Conservation (phyloP, 2,329 filamentous ascomycete species). For the Triangularia verruculosa region DNA sequence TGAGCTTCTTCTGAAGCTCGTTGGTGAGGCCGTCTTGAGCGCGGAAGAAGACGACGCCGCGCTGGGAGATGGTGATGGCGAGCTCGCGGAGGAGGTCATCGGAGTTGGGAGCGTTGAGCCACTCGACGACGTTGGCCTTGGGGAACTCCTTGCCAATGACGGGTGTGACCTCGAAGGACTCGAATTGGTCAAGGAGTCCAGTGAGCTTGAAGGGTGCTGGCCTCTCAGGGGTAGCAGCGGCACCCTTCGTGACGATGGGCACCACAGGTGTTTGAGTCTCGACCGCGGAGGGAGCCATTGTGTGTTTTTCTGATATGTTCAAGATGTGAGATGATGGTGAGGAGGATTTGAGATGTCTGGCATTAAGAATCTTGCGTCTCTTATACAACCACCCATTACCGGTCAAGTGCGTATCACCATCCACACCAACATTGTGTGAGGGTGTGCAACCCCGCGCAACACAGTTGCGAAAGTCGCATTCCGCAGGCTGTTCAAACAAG, state of each 20-base stretch:
- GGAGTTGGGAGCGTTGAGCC: slow-evolving; percentile 57
- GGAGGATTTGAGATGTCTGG: background rate
- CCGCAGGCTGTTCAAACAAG: background rate
- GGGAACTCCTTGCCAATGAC: slow-evolving; percentile 61
- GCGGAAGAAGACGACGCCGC: slow-evolving; percentile 64
- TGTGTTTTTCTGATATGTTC: background rate
- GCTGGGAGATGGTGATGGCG: slow-evolving; percentile 62
- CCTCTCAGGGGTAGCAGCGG: background rate
- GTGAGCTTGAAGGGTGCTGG: slow-evolving; percentile 46
- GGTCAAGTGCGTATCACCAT: background rate
- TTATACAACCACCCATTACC: background rate
- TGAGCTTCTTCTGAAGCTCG: slow-evolving; percentile 58
- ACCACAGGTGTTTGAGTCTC: slow-evolving; percentile 14
- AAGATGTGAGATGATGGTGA: background rate
- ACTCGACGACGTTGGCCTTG: slow-evolving; percentile 57
- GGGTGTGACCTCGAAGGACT: slow-evolving; percentile 59
- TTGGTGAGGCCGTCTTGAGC: slow-evolving; percentile 56
- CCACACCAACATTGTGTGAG: background rate
- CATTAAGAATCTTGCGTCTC: background rate
- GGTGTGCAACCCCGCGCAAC: background rate
- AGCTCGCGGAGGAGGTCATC: slow-evolving; percentile 64
- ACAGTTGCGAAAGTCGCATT: background rate
- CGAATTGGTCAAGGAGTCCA: slow-evolving; percentile 49
- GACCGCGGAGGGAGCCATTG: slow-evolving; percentile 30
- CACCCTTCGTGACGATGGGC: slow-evolving; percentile 15